Conservation (phyloP, 805 yeast genomes). For the Zygoascus flipseniorum region DNA sequence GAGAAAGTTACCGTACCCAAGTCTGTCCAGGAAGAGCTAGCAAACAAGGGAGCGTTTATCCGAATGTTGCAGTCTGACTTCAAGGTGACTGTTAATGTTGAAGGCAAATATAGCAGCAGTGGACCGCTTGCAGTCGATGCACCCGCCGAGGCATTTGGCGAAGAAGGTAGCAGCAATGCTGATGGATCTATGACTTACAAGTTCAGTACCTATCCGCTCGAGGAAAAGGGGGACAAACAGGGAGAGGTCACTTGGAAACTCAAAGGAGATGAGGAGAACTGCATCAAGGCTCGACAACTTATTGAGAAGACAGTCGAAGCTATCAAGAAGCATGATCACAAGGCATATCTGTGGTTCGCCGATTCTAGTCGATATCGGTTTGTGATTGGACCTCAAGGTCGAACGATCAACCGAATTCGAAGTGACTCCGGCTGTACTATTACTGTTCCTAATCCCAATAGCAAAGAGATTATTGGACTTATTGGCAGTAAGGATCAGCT, state of each 20-base stretch:
- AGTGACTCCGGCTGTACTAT: constrained; percentile 48
- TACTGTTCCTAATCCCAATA: constrained; percentile 52
- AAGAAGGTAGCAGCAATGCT: constrained; percentile 27
- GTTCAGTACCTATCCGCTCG: constrained; percentile 36
- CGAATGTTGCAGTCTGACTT: constrained; percentile 48
- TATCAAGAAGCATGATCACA: constrained; percentile 38
- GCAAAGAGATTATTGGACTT: constrained; percentile 43
- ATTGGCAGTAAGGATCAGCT: constrained; percentile 54
- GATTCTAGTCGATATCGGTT: constrained; percentile 46
- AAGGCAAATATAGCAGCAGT: not conserved
- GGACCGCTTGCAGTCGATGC: constrained; percentile 29
- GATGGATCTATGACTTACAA: constrained; percentile 30
- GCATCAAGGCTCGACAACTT: constrained; percentile 43
- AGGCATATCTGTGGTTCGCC: constrained; percentile 57
- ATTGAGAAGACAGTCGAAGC: constrained; percentile 43
- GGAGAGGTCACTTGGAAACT: constrained; percentile 47
- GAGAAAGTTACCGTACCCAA: constrained; percentile 52
- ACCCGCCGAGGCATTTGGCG: constrained; percentile 33
- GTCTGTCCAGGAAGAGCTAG: constrained; percentile 47
- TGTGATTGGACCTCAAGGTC: constrained; percentile 72
- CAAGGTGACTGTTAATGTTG: constrained; percentile 13
- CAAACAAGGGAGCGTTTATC: constrained; percentile 57
- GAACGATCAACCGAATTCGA: constrained; percentile 55
- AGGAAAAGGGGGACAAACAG: constrained; percentile 18
- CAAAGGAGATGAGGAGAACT: constrained; percentile 42